Percentiles rank a stretch among this genome's conserved stretches.
Conservation (phyloP, 257 asterid species). For the Capsicum pubescens region DNA sequence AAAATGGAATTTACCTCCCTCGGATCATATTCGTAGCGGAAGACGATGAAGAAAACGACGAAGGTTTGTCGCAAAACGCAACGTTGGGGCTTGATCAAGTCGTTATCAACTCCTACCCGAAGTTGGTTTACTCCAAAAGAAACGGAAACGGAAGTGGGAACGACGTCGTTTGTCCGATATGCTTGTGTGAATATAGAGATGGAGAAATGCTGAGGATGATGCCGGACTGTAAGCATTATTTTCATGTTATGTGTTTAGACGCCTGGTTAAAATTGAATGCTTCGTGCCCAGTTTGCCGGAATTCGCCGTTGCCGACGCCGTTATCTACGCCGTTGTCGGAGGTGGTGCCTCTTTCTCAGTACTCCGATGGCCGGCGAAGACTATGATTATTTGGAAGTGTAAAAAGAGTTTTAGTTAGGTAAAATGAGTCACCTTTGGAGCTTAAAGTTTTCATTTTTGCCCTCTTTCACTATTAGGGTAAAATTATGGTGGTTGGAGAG, state of each 20-base stretch:
- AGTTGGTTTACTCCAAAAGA: slow-evolving; percentile 59
- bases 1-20: slow-evolving; percentile 73
- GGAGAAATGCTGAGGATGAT: slow-evolving; percentile 85
- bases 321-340: slow-evolving; percentile 91
- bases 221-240: slow-evolving; percentile 90
- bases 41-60: slow-evolving; percentile 62
- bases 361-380: slow-evolving; percentile 85
- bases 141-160: slow-evolving; percentile 36
- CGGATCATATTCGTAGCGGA: slow-evolving; percentile 84
- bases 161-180: slow-evolving; percentile 77
- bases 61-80: slow-evolving; percentile 43
- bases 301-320: slow-evolving; percentile 95
- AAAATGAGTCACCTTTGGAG: background rate
- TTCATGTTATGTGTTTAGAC: slow-evolving; percentile 86
- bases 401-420: slow-evolving; percentile 34
- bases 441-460: background rate
- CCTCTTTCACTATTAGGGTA: background rate
- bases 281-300: slow-evolving; percentile 91
- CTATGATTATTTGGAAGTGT: slow-evolving; percentile 37
- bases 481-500: background rate
- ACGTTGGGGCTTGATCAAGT: slow-evolving; percentile 81
- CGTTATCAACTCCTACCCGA: slow-evolving; percentile 83
- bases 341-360: slow-evolving; percentile 95
- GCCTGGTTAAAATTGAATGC: slow-evolving; percentile 93
- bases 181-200: slow-evolving; percentile 85